Evolutionary conservation across 2,329 filamentous ascomycete genomes (phyloP).

Genomic region (Ascocoryne sarcoides): DNA sequence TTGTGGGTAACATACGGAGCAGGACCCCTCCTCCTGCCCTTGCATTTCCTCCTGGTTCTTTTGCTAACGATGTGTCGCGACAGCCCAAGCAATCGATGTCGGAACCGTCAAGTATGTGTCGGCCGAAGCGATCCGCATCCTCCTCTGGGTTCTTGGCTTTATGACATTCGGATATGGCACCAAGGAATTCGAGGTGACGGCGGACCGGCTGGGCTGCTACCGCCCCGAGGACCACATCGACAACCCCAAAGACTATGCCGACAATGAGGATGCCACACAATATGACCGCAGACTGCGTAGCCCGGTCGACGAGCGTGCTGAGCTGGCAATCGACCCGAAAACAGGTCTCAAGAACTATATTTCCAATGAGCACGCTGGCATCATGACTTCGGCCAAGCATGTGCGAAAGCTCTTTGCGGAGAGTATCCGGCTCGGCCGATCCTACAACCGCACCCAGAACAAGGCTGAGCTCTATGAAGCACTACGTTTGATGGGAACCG

Average conservation of each 20-base stretch:
- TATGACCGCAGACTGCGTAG: conserved; percentile 77
- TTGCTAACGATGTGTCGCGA: no score
- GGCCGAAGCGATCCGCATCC: conserved; percentile 79
- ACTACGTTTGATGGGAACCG: conserved; percentile 77
- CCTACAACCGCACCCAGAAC: conserved; percentile 56
- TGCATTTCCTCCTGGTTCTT: no score
- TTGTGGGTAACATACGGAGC: conserved; percentile 32
- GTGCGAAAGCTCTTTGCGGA: conserved; percentile 64
- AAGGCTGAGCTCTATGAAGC: conserved; percentile 81
- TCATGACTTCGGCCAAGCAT: conserved; percentile 74
- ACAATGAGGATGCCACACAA: conserved; percentile 74
- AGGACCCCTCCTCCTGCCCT: no score
- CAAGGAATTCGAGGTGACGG: conserved; percentile 77
- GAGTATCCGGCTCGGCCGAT: conserved; percentile 72
- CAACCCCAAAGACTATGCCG: conserved; percentile 73
- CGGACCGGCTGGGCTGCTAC: conserved; percentile 71
- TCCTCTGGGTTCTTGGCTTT: conserved; percentile 85
- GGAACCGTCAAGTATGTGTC: conserved; percentile 87
- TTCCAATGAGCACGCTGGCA: conserved; percentile 68
- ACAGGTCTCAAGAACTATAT: conserved; percentile 91
- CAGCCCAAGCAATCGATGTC: conserved; percentile 78
- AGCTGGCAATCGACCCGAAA: conserved; percentile 68
- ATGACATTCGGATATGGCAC: conserved; percentile 79
- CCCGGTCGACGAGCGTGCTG: conserved; percentile 67
- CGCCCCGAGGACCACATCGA: conserved; percentile 79